A percentile compares a stretch with the other conserved stretches of the same genome.
Evolutionary conservation across 1,139 yeast genomes (phyloP).

Genomic region (Candida sojae): DNA sequence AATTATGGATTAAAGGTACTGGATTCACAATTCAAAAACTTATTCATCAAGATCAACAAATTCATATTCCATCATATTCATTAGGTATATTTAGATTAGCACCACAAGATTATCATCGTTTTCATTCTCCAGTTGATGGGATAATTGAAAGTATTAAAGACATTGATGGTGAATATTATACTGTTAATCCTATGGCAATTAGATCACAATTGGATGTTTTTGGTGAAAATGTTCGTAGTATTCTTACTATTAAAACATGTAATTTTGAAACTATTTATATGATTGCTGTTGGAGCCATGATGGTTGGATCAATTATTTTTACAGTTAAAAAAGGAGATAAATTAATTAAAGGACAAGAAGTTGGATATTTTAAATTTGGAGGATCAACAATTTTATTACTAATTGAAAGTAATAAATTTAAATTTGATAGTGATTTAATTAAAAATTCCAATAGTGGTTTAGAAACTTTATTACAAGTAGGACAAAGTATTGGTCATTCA

Average conservation of each 20-base stretch:
- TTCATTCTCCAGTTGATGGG: slow-evolving; percentile 87
- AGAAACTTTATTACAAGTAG: slow-evolving; percentile 85
- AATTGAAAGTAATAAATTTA: slow-evolving; percentile 32
- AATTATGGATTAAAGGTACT: slow-evolving; percentile 88
- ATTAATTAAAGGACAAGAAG: slow-evolving; percentile 72
- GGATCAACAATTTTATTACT: slow-evolving; percentile 83
- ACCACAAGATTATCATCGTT: slow-evolving; percentile 95
- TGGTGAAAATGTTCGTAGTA: slow-evolving; percentile 84
- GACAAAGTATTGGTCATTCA: slow-evolving; percentile 87
- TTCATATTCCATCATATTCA: slow-evolving; percentile 49
- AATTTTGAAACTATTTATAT: slow-evolving; percentile 76
- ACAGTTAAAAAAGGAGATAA: slow-evolving; percentile 63
- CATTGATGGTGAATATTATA: slow-evolving; percentile 89
- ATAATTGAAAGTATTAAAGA: slow-evolving; percentile 60
- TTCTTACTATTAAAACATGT: slow-evolving; percentile 73
- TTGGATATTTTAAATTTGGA: slow-evolving; percentile 95
- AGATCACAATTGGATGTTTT: slow-evolving; percentile 86
- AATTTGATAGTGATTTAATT: slow-evolving; percentile 73
- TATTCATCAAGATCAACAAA: slow-evolving; percentile 57
- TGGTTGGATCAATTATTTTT: slow-evolving; percentile 90
- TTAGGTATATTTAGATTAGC: slow-evolving; percentile 85
- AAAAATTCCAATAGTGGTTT: slow-evolving; percentile 67
- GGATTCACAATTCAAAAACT: slow-evolving; percentile 71
- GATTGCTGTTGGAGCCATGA: slow-evolving; percentile 95
- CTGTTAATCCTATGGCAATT: slow-evolving; percentile 97